Percentiles rank a stretch among this genome's conserved stretches.
Evolutionary conservation across 768 basidiomycete species (phyloP).

Genomic region (Hysterangium stoloniferum): DNA sequence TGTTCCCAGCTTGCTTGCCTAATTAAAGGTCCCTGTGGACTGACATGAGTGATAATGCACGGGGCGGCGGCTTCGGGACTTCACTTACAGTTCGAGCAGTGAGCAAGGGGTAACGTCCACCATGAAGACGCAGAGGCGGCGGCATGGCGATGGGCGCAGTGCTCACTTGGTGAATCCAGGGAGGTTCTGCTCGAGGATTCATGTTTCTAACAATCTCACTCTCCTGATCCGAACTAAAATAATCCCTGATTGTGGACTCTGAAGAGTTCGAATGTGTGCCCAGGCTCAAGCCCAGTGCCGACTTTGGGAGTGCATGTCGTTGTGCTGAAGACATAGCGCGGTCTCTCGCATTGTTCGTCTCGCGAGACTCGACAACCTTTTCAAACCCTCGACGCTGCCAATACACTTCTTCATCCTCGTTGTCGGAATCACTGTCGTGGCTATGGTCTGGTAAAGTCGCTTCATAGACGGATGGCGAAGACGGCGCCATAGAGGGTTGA

Average conservation of each 20-base stretch:
- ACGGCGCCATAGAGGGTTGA: conserved; percentile 23
- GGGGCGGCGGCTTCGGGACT: too few species aligned
- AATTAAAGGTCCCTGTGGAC: too few species aligned
- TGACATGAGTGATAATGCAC: too few species aligned
- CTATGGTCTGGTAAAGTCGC: conserved; percentile 32
- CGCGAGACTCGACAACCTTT: neutral
- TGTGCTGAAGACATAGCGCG: neutral
- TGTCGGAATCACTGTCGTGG: conserved; percentile 20
- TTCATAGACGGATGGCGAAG: conserved; percentile 46
- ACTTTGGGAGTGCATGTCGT: conserved; percentile 2
- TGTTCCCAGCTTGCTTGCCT: too few species aligned
- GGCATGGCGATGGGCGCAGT: conserved; percentile 1
- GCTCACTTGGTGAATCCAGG: neutral
- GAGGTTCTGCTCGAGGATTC: neutral
- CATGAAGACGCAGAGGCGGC: neutral
- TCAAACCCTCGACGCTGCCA: conserved; percentile 7
- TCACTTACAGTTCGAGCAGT: too few species aligned
- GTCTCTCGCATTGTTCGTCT: neutral
- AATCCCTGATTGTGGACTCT: neutral
- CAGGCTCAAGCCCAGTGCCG: conserved; percentile 1
- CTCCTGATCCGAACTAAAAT: too few species aligned
- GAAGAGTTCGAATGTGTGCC: neutral
- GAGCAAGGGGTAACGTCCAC: conserved; percentile 4
- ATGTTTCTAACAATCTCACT: neutral
- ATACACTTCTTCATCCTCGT: conserved; percentile 10